Conservation (phyloP, 2,329 filamentous ascomycete species). For the Intubia oerlemansii region DNA sequence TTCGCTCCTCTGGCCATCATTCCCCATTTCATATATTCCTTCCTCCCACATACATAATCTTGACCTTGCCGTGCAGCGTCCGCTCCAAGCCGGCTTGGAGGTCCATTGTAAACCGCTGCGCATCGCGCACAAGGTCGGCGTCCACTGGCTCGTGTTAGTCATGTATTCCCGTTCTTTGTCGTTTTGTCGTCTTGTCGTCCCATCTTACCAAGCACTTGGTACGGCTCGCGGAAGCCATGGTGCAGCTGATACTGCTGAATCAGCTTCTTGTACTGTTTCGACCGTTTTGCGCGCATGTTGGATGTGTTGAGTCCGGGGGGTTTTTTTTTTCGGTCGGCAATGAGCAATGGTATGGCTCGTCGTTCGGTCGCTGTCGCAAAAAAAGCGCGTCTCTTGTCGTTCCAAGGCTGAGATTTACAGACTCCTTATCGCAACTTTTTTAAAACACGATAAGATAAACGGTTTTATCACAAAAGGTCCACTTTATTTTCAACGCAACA, state of each 20-base stretch:
- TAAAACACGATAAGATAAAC: too few species aligned
- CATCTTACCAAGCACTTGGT: slow-evolving; percentile 55
- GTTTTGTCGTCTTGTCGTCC: not conserved
- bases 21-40: too few species aligned
- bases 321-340: too few species aligned
- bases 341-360: too few species aligned
- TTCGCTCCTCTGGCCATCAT: too few species aligned
- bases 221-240: slow-evolving; percentile 83
- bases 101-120: slow-evolving; percentile 74
- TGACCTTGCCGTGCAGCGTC: slow-evolving; percentile 72
- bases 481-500: too few species aligned
- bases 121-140: slow-evolving; percentile 64
- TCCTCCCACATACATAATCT: slow-evolving; percentile 45
- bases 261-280: slow-evolving; percentile 49
- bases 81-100: slow-evolving; percentile 54
- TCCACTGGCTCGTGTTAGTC: slow-evolving; percentile 35
- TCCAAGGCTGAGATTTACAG: too few species aligned
- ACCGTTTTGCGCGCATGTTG: slow-evolving; percentile 12
- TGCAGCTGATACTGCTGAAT: slow-evolving; percentile 79
- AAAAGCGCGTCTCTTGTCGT: too few species aligned
- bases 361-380: too few species aligned
- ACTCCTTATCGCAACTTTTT: too few species aligned
- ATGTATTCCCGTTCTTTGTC: not conserved
- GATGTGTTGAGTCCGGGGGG: too few species aligned
- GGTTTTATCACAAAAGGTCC: too few species aligned